Evolutionary conservation across 2,329 filamentous ascomycete genomes (phyloP).

Genomic region (Fusarium circinatum): DNA sequence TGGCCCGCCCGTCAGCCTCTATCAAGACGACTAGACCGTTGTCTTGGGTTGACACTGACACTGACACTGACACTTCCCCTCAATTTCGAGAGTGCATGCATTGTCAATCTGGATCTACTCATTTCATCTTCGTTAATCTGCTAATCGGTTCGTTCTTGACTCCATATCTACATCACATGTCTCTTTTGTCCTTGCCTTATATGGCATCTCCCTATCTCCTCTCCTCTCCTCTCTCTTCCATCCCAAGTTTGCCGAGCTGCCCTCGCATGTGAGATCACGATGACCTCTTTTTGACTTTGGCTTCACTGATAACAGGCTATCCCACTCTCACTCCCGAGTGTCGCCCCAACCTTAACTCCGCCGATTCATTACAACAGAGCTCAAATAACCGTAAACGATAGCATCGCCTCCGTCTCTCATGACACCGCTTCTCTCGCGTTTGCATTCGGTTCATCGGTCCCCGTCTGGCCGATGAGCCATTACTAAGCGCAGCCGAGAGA

Average conservation of each 20-base stretch:
- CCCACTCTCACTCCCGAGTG: neutral
- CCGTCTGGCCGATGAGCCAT: neutral
- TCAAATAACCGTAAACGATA: neutral
- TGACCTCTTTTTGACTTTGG: neutral
- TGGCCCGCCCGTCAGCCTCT: constrained; percentile 12
- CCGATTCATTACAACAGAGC: neutral
- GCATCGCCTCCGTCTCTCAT: neutral
- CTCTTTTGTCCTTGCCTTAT: neutral
- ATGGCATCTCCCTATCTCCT: neutral
- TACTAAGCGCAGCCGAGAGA: neutral
- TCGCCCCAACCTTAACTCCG: neutral
- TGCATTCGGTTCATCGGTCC: neutral
- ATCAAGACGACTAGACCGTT: neutral
- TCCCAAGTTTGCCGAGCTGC: neutral
- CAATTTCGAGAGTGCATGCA: neutral
- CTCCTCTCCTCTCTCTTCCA: neutral
- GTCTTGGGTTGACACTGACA: neutral
- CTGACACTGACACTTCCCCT: neutral
- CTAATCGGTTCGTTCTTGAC: neutral
- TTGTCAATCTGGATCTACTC: neutral
- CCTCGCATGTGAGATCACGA: neutral
- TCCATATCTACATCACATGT: neutral
- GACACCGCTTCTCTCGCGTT: neutral
- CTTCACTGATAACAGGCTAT: neutral
- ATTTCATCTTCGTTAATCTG: constrained; percentile 2